Percentiles rank a stretch among this genome's conserved stretches.
These are phyloP conservation scores for Coniosporium apollinis DNA, from an alignment of 495 filamentous ascomycete genomes.

Conservation along the genomic window DNA sequence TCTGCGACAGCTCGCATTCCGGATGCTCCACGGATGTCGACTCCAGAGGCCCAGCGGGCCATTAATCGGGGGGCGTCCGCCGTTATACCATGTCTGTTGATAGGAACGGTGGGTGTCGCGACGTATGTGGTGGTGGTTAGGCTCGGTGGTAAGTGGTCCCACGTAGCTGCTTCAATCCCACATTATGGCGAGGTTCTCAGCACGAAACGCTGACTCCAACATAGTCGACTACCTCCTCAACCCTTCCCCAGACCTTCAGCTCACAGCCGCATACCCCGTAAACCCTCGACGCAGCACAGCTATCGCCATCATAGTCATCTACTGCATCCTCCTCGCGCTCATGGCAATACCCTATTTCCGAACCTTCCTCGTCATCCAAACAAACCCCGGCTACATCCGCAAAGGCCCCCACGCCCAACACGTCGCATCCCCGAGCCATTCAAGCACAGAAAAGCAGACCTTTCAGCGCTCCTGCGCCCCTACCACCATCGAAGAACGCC, in stretches of 20 bases:
- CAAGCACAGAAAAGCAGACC: background rate
- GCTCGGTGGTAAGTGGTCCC: constrained; percentile 3
- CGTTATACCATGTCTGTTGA: no score
- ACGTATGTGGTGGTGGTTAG: no score
- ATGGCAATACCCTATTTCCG: constrained; percentile 53
- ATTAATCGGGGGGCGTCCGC: no score
- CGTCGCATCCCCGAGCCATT: background rate
- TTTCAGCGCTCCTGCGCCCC: background rate
- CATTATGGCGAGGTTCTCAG: background rate
- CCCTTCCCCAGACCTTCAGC: constrained; percentile 22
- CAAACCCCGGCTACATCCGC: constrained; percentile 54
- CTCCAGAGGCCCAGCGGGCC: no score
- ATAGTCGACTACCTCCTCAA: constrained; percentile 51
- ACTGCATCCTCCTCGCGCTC: constrained; percentile 49
- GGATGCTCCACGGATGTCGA: no score
- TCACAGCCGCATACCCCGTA: constrained; percentile 15
- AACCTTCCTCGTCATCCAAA: constrained; percentile 42
- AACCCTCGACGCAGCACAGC: constrained; percentile 36
- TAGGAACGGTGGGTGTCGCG: no score
- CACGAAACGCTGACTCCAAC: background rate
- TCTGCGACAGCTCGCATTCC: no score
- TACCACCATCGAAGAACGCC: background rate
- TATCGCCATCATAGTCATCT: constrained; percentile 50
- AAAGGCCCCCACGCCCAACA: constrained; percentile 30
- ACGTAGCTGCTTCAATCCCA: no score